Evolutionary conservation across 495 filamentous ascomycete genomes (phyloP), one percentile per base, ranked within the genome.

Genomic region (Daldinia bambusicola): DNA sequence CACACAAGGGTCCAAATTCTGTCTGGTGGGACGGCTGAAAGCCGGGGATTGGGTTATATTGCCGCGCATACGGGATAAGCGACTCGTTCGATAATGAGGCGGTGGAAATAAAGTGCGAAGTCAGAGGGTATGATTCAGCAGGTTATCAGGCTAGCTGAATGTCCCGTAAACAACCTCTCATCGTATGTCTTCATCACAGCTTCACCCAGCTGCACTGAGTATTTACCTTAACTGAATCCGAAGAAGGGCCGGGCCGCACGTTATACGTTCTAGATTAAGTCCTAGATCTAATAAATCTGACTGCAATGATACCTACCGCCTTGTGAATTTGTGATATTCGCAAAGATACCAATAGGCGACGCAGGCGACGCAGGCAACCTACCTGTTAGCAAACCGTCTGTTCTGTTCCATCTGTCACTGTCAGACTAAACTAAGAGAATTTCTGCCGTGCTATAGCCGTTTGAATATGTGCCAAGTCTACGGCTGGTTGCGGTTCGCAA

Each of bases 61-160:
- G 34, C 10, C 7, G 52, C 40, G 41, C 48, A 57, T 52, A 36
- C 57, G 40, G 34, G 50, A 65, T 56, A 20, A 51, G 32, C 51
- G 41, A 57, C 64, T 26, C 55, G 13, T 36, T 34, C n/a, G 20
- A n/a, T 31, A 30, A 10, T 55, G 26, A 30, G 26, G 50, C 53
- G 55, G 13, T 40, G 38, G 30, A 56, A 56, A 55, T 45, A 37
- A 41, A 45, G 12, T 6, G 57, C 48, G 48, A 60, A 52, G 43
- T 16, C 31, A 63, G 50, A 26, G 26, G 26, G 26, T 14, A 18
- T 38, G 43, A 32, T 48, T 30, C 16, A 32, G 38, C 13, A 56
- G 38, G 26, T 48, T 65, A 34, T 52, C 51, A 58, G 36, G 70
- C 56, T 73, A 30, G 70, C 61, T 69, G 70, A 62, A 63, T 12